Base-by-base conservation (phyloP, 352 stramenopile species). In the Pythium volutum region DNA sequence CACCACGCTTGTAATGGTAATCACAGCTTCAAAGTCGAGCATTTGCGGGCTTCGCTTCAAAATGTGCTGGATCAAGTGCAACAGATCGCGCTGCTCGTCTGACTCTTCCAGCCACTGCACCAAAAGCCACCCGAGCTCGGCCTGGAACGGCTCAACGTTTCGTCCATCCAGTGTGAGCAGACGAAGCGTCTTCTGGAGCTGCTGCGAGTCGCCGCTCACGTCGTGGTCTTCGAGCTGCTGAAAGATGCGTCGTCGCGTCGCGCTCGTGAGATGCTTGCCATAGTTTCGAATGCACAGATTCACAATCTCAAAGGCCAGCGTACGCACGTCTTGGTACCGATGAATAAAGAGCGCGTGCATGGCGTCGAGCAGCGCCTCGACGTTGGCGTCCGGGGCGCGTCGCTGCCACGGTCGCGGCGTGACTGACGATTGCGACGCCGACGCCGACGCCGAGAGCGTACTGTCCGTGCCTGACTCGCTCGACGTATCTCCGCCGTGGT, bases 101-200 rank as follows among this genome's bases (percentile, higher is more conserved):
- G 84, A 94, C 41, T 89, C 78, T 46, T 91, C 83, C 16, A 94
- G 66, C 45, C 91, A 70, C 46, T 81, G 76, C 43, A 95, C 63
- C 12, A 95, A 39, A 5, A 93, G 71, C 83, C 82, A 90, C 0
- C 84, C 84, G 15, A 95, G 61, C 33, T 93, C 84, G 2, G 79
- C 67, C 18, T 68, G 59, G 48, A 95, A 95, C 38, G 84, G 83
- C 29, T 86, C 71, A 23, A 93, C 62, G 27, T 81, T 58, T 1
- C 80, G 69, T 26, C 84, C 87, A 48, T 95, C 81, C 18, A 83
- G 66, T 2, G 78, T 89, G 12, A 95, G 50, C 6, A 79, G 58
- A 11, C 84, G 80, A 22, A 95, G 59, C 16, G 77, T 79, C 14
- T 85, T 84, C 57, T 95, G 86, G 0, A 77, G 77, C 39, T 79